Conservation (phyloP, 2,329 filamentous ascomycete genomes). For the Calcarisporium arbuscula region DNA sequence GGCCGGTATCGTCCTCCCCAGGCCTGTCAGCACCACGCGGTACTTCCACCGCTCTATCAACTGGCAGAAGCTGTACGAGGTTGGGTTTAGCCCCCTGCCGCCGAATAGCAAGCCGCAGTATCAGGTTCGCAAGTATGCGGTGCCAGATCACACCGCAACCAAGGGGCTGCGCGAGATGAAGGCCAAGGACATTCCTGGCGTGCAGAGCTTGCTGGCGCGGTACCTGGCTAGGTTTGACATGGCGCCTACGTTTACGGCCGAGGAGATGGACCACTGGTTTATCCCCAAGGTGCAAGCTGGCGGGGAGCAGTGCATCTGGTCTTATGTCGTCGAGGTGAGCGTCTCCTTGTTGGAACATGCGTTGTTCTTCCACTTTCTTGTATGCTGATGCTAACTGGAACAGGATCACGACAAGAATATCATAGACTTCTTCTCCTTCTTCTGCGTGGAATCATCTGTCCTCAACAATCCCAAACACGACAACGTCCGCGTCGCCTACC, state of each 20-base stretch:
- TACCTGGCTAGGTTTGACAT: conserved; percentile 80
- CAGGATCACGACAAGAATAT: conserved; percentile 65
- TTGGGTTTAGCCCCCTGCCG: conserved; percentile 88
- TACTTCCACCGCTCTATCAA: conserved; percentile 94
- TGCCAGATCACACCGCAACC: conserved; percentile 68
- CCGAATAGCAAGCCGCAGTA: conserved; percentile 74
- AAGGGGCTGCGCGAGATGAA: conserved; percentile 77
- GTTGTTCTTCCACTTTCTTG: neutral
- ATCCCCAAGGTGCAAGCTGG: conserved; percentile 56
- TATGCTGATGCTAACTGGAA: neutral
- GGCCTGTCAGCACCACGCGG: conserved; percentile 83
- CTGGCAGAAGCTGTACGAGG: conserved; percentile 93
- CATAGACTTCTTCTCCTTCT: conserved; percentile 97
- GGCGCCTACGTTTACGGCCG: conserved; percentile 70
- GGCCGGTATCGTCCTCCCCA: conserved; percentile 83
- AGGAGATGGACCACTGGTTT: conserved; percentile 86
- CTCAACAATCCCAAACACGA: conserved; percentile 75
- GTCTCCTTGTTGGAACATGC: neutral
- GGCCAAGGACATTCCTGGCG: conserved; percentile 67
- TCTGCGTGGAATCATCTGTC: conserved; percentile 86
- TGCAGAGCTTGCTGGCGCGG: conserved; percentile 65
- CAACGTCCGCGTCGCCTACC: conserved; percentile 81
- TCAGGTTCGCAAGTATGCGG: conserved; percentile 78
- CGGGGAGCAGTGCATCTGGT: conserved; percentile 80
- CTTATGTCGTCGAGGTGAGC: conserved; percentile 79